Base-by-base conservation (phyloP, 805 yeast species). In the Maudiozyma turicensis region DNA sequence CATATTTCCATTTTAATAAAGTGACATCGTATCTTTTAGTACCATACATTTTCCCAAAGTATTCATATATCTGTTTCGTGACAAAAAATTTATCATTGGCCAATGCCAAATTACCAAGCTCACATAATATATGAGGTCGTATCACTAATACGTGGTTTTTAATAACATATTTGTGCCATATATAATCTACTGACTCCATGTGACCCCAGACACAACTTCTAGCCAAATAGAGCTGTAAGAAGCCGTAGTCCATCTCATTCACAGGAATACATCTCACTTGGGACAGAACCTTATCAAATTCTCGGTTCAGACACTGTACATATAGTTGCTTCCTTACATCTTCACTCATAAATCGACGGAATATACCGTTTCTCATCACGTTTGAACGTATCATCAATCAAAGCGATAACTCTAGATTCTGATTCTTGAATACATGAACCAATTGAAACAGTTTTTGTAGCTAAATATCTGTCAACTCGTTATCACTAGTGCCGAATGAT, bases 161-260 rank as follows among this genome's bases (percentile, higher is more conserved):
- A 52, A 56, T 49, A 15, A 60, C 65, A 46, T 54, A 64, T 43
- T 55, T 56, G 45, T 63, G 52, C 67, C 67, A 64, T 10, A 64
- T 53, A 42, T 51, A 56, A 10, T 56, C 52, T 3, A 63, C 55
- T 1, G 64, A 57, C 10, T 50, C 53, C 20, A 55, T 52, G 49
- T 64, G 65, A 1, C 62, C 65, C 57, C 58, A 58, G 15, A 57
- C 54, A 15, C 62, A 59, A 44, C 64, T 55, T 43, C 52, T 54
- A 1, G 55, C 50, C 31, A 64, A 44, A 28, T 50, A 60, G 6
- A 58, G 26, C 33, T 59, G 59, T 48, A 64, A 37, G 44, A 61
- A 54, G 1, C 52, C 39, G 41, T 57, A 57, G 37, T 64, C 66
- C 55, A 61, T 49, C 9, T 54, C 58, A 6, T 48, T 44, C 7